A percentile compares a stretch with the other conserved stretches of the same genome.
These are phyloP conservation scores for Cryptomeria japonica DNA, from an alignment of 75 land plant genomes.

Conservation along the genomic window DNA sequence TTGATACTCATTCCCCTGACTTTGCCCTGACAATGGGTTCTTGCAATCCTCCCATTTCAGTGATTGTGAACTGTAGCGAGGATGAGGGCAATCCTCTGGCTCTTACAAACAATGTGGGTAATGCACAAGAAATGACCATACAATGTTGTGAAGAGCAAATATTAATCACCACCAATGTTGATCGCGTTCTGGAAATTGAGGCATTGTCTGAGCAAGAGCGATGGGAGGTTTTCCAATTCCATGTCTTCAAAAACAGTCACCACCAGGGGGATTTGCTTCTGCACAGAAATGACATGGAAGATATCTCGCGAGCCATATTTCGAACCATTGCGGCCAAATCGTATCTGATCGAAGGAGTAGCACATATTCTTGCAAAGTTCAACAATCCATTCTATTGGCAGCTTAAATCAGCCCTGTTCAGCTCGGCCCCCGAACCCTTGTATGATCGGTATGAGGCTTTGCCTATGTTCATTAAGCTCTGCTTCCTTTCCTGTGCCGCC, in stretches of 20 bases:
- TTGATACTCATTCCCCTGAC: not conserved
- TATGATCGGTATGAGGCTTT: not conserved
- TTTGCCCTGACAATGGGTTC: not conserved
- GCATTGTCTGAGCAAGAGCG: not conserved
- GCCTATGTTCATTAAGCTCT: not conserved
- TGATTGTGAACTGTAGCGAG: not conserved
- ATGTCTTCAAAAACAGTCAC: not conserved
- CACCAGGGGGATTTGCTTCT: not conserved
- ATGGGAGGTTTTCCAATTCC: not conserved
- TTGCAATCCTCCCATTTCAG: not conserved
- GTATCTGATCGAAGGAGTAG: not conserved
- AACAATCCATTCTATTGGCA: not conserved
- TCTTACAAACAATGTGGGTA: not conserved
- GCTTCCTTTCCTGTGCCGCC: not conserved
- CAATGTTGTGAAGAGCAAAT: not conserved
- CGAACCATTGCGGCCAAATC: not conserved
- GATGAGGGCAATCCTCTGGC: not conserved
- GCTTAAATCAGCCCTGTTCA: not conserved
- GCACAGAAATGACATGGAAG: not conserved
- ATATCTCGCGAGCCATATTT: not conserved
- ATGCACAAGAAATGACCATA: not conserved
- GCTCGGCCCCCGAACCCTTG: not conserved
- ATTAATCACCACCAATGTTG: not conserved
- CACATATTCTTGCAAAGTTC: not conserved
- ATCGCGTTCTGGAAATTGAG: not conserved